A percentile compares a stretch with the other conserved stretches of the same genome.
Evolutionary conservation across 768 basidiomycete species (phyloP).

Genomic region (Podaxis mareebaensis): DNA sequence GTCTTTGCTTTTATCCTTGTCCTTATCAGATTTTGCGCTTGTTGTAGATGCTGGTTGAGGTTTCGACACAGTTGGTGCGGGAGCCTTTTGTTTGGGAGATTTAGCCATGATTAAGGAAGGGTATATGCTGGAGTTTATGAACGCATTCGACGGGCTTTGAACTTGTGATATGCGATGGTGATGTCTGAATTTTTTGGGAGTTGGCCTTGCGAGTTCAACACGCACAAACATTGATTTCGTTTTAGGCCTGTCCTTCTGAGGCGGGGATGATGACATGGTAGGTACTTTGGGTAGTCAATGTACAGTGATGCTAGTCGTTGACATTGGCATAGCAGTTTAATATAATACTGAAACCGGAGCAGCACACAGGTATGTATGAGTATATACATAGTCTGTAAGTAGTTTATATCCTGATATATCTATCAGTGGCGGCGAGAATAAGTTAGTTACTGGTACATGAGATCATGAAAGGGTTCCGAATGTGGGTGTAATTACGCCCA

Average conservation of each 20-base stretch:
- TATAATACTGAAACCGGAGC: too few species aligned
- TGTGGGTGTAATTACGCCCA: too few species aligned
- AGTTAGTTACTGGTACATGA: too few species aligned
- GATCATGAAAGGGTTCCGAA: too few species aligned
- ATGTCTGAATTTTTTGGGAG: conserved; percentile 1
- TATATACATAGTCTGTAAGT: too few species aligned
- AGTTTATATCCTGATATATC: too few species aligned
- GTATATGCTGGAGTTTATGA: not conserved
- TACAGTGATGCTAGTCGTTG: too few species aligned
- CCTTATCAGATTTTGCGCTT: not conserved
- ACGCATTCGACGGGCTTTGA: not conserved
- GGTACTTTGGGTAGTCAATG: too few species aligned
- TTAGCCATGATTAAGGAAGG: not conserved
- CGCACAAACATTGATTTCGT: conserved; percentile 14
- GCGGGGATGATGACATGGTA: not conserved
- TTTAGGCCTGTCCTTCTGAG: not conserved
- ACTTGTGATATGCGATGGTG: not conserved
- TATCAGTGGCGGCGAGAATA: too few species aligned
- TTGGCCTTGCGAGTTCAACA: conserved; percentile 18
- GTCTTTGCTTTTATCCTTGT: not conserved
- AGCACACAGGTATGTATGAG: too few species aligned
- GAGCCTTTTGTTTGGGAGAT: not conserved
- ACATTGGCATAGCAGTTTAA: too few species aligned
- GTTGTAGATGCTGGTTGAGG: not conserved
- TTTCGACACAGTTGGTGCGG: not conserved